Evolutionary conservation across 352 stramenopile genomes (phyloP).

Genomic region (Pythium insidiosum): DNA sequence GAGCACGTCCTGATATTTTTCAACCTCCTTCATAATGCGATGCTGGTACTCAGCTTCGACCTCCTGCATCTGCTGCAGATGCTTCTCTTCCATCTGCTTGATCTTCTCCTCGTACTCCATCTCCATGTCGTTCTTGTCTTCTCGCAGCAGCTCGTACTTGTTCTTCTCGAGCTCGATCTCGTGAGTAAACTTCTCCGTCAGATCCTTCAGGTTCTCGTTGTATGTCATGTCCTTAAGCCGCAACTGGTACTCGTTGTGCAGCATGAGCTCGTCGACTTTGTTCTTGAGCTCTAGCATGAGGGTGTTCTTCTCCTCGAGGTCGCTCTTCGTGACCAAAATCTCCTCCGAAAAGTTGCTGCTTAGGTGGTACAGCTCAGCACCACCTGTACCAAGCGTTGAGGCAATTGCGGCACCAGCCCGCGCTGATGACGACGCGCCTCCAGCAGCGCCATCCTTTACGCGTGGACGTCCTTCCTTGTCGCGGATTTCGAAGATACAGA

Average conservation of each 20-base stretch:
- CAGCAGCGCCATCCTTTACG: constrained; percentile 19
- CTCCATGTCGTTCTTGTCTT: constrained; percentile 91
- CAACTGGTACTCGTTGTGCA: constrained; percentile 94
- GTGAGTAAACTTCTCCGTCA: constrained; percentile 90
- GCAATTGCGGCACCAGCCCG: constrained; percentile 9
- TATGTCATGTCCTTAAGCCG: constrained; percentile 94
- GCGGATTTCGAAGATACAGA: constrained; percentile 85
- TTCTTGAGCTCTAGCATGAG: constrained; percentile 91
- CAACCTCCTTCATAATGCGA: constrained; percentile 91
- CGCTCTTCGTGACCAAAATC: constrained; percentile 84
- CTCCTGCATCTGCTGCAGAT: constrained; percentile 89
- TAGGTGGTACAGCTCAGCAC: constrained; percentile 12
- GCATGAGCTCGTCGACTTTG: constrained; percentile 91
- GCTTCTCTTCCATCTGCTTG: constrained; percentile 87
- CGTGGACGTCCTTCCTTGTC: constrained; percentile 78
- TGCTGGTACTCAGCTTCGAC: constrained; percentile 87
- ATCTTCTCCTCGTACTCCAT: constrained; percentile 90
- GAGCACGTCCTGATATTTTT: constrained; percentile 85
- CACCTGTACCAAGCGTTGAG: constrained; percentile 9
- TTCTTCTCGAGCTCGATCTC: constrained; percentile 91
- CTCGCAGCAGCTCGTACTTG: constrained; percentile 84
- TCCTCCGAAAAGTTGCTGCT: constrained; percentile 52
- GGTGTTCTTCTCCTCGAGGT: constrained; percentile 90
- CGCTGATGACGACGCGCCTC: constrained; percentile 6
- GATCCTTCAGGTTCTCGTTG: constrained; percentile 91